Evolutionary conservation across 305 asterid species (phyloP).

Genomic region (Solanum aculeatissimum): DNA sequence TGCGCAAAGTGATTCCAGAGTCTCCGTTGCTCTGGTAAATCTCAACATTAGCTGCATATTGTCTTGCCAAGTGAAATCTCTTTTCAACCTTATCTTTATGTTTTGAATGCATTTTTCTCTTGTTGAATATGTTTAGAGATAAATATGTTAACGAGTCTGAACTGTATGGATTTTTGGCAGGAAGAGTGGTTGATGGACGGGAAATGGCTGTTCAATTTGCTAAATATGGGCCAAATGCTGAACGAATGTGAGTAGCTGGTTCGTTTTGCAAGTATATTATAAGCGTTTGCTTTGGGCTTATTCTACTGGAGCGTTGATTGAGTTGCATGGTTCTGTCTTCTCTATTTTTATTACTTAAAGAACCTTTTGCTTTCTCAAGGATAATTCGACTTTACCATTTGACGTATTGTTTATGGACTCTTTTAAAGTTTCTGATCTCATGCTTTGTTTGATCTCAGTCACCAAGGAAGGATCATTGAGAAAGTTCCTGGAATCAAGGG

Average conservation of each 20-base stretch:
- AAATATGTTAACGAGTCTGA: neutral
- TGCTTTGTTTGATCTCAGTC: slow-evolving; percentile 21
- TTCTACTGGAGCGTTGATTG: neutral
- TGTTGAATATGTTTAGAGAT: neutral
- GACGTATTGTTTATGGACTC: neutral
- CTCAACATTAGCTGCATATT: neutral
- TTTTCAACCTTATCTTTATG: neutral
- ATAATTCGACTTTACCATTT: neutral
- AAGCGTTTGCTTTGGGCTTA: neutral
- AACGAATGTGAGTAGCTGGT: slow-evolving; percentile 48
- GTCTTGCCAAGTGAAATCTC: neutral
- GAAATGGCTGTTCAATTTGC: slow-evolving; percentile 96
- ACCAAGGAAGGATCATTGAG: slow-evolving; percentile 78
- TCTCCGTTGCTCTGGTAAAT: neutral
- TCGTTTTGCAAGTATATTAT: neutral
- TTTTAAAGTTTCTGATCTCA: neutral
- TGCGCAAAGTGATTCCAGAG: neutral
- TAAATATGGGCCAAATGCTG: slow-evolving; percentile 94
- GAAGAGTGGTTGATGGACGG: slow-evolving; percentile 92
- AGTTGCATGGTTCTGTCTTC: neutral
- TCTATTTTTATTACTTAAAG: neutral
- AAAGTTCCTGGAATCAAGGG: slow-evolving; percentile 49
- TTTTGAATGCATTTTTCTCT: neutral
- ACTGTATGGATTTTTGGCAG: slow-evolving; percentile 12
- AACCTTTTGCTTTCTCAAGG: neutral